Conservation (phyloP, 176 grass and related monocot genomes). For the Carex littledalei region DNA sequence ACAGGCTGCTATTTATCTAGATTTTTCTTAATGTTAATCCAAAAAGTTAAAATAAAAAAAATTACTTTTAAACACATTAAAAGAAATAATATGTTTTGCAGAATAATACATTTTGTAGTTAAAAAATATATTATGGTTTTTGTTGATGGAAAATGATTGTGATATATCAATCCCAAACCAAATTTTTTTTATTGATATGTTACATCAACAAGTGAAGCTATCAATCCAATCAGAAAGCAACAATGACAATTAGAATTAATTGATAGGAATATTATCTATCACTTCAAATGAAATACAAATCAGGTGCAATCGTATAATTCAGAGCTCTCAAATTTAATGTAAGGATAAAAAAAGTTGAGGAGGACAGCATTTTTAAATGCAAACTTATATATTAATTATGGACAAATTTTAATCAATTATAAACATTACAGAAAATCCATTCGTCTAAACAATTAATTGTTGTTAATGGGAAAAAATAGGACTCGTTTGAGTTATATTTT, state of each 20-base stretch:
- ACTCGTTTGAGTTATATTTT: neutral
- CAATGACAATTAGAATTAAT: neutral
- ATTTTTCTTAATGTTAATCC: neutral
- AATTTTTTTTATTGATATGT: neutral
- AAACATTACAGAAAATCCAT: too few relatives aligned
- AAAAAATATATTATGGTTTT: neutral
- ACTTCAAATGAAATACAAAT: neutral
- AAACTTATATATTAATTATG: neutral
- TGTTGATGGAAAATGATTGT: neutral
- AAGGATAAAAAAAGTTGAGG: too few relatives aligned
- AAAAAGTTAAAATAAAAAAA: neutral
- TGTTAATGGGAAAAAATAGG: neutral
- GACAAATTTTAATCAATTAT: too few relatives aligned
- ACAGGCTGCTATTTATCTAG: neutral
- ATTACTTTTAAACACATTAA: neutral
- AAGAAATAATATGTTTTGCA: neutral
- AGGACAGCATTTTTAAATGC: neutral
- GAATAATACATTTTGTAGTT: neutral
- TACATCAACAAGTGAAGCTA: neutral
- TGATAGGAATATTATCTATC: neutral
- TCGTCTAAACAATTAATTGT: neutral
- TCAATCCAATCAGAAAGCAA: neutral
- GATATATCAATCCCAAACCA: neutral
- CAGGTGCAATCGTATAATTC: neutral
- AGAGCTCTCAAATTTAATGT: too few relatives aligned